Conservation (phyloP, 2,329 filamentous ascomycete genomes). For the Aspergillus costaricaensis region DNA sequence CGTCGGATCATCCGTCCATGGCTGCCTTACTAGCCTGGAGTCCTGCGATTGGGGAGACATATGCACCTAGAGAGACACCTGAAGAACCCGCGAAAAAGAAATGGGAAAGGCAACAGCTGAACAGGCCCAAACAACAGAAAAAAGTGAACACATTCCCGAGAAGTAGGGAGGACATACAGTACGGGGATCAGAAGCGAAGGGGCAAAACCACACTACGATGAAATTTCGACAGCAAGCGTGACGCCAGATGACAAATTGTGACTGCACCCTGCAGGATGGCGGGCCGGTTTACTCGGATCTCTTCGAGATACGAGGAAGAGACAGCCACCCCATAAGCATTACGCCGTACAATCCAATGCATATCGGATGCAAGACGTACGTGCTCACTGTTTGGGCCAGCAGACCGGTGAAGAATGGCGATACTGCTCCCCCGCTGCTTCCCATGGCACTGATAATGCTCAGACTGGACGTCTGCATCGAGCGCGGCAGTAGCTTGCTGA, state of each 20-base stretch:
- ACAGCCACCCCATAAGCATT: conserved; percentile 57
- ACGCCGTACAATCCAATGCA: conserved; percentile 56
- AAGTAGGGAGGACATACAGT: background rate
- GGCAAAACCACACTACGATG: background rate
- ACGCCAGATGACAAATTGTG: background rate
- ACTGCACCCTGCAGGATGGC: background rate
- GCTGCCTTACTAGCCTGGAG: background rate
- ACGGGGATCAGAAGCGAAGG: background rate
- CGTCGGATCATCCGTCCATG: background rate
- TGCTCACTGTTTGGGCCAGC: conserved; percentile 49
- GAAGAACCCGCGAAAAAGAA: background rate
- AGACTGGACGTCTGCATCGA: conserved; percentile 44
- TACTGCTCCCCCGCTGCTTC: conserved; percentile 46
- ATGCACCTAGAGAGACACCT: background rate
- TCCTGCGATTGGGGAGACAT: background rate
- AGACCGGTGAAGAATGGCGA: conserved; percentile 53
- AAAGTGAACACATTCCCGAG: background rate
- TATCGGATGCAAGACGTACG: conserved; percentile 56
- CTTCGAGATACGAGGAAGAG: conserved; percentile 54
- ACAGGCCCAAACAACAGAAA: background rate
- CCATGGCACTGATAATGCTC: conserved; percentile 43
- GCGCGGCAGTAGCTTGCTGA: conserved; percentile 54
- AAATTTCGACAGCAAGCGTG: background rate
- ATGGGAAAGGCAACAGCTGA: background rate
- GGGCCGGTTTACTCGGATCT: conserved; percentile 44